Evolutionary conservation across 192 early-diverging fungal species (phyloP), one percentile per base, ranked within the genome.

Genomic region (Coemansia sp.): DNA sequence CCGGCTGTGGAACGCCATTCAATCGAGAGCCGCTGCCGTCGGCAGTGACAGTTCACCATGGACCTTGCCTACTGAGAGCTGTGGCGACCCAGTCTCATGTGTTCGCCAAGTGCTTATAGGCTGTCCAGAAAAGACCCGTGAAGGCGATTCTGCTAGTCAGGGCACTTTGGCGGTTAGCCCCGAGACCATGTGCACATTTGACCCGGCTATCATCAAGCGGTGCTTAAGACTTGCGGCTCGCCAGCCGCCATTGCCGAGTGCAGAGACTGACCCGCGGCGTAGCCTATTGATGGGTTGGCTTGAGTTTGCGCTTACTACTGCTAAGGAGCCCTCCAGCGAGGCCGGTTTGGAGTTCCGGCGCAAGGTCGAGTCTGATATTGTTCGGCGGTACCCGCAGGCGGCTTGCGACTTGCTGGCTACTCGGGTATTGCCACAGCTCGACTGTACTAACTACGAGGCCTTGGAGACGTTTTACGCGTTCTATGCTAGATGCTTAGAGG

Each of bases 211-310:
- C 33, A 60, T 79, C 48, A 68, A 64, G 38, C 71, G 77, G 45
- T 55, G 64, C 3, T 57, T 79, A 61, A 72, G 55, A 1, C 16
- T 38, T 9, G 26, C 61, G 18, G 20, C n/a, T 58, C 31, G 20
- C 56, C 31, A 58, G 7, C 18, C 56, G 11, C 10, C 31, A 10
- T 18, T 11, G 21, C 7, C 14, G 48, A 38, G 14, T 6, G 37
- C 3, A 2, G 48, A 18, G 7, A 14, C 45, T 57, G 48, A 3
- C n/a, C 18, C 3, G 10, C 59, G 69, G 9, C n/a, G 60, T 26
- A n/a, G 26, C 36, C 26, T 79, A 56, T 68, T 79, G 48, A 34
- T 79, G 48, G 64, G 67, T 25, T 79, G 77, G 77, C 72, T 79
- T 6, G 72, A 68, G 6, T 79, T 79, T 65, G 53, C 72, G 16